These are phyloP conservation scores for Trametes cubensis DNA, from an alignment of 768 basidiomycete genomes.

Conservation along the genomic window DNA sequence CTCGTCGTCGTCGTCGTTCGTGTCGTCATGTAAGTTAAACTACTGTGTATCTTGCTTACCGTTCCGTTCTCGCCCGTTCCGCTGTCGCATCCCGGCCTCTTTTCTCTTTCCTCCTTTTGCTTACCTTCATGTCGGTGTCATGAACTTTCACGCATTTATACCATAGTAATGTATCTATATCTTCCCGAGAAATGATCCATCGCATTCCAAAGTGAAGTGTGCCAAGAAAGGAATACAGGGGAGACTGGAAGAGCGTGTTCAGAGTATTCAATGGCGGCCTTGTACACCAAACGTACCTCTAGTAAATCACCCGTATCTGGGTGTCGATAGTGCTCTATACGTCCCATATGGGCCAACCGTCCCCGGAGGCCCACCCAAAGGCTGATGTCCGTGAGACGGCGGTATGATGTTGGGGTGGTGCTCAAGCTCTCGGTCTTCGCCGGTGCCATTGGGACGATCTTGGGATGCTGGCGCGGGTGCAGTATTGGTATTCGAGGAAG, in stretches of 20 bases:
- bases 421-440: neutral
- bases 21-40: conserved; percentile 22
- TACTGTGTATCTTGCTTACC: conserved; percentile 21
- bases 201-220: neutral
- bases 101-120: neutral
- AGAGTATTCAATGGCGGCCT: no score
- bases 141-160: conserved; percentile 20
- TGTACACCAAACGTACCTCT: no score
- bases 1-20: no score
- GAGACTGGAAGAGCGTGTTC: no score
- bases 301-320: neutral
- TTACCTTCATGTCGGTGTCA: conserved; percentile 10
- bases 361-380: conserved; percentile 38
- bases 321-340: conserved; percentile 34
- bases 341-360: conserved; percentile 48
- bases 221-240: no score
- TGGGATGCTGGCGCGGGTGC: conserved; percentile 1
- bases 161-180: conserved; percentile 27
- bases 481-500: neutral
- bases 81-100: neutral
- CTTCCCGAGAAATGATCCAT: conserved; percentile 4
- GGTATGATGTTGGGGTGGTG: conserved; percentile 3
- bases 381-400: conserved; percentile 23
- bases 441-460: neutral
- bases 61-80: conserved; percentile 7